These are phyloP conservation scores for Grosmannia huntii DNA, from an alignment of 2,329 filamentous ascomycete genomes.

Conservation along the genomic window DNA sequence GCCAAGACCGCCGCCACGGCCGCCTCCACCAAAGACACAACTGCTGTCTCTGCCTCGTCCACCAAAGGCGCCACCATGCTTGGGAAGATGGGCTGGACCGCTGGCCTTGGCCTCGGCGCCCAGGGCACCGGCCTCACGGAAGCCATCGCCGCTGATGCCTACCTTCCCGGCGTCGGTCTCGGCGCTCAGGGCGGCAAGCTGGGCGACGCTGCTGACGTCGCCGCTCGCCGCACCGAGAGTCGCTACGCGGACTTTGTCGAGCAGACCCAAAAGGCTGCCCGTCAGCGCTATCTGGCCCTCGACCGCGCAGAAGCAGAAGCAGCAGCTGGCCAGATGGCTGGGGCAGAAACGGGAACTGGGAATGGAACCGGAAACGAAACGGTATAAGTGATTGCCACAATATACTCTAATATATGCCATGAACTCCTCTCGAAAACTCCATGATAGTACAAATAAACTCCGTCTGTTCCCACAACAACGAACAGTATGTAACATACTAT, in stretches of 20 bases:
- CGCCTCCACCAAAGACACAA: constrained; percentile 14
- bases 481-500: no score
- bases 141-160: constrained; percentile 50
- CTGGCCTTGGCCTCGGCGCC: constrained; percentile 51
- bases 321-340: constrained; percentile 11
- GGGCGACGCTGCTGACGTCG: constrained; percentile 53
- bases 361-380: neutral
- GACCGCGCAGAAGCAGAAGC: constrained; percentile 1
- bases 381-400: no score
- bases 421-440: no score
- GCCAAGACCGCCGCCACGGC: constrained; percentile 11
- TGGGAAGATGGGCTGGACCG: constrained; percentile 61
- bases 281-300: constrained; percentile 37
- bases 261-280: constrained; percentile 51
- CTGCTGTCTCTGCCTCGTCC: constrained; percentile 16
- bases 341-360: neutral
- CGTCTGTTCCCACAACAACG: no score
- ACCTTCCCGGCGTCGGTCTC: constrained; percentile 55
- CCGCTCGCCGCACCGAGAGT: constrained; percentile 45
- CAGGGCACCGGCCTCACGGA: constrained; percentile 49
- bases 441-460: no score
- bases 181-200: constrained; percentile 57
- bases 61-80: constrained; percentile 53
- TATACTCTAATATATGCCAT: no score
- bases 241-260: constrained; percentile 48